Percentiles rank a stretch among this genome's conserved stretches.
These are phyloP conservation scores for Lenwebbia sp. DNA, from an alignment of 345 rosid genomes.

Conservation along the genomic window DNA sequence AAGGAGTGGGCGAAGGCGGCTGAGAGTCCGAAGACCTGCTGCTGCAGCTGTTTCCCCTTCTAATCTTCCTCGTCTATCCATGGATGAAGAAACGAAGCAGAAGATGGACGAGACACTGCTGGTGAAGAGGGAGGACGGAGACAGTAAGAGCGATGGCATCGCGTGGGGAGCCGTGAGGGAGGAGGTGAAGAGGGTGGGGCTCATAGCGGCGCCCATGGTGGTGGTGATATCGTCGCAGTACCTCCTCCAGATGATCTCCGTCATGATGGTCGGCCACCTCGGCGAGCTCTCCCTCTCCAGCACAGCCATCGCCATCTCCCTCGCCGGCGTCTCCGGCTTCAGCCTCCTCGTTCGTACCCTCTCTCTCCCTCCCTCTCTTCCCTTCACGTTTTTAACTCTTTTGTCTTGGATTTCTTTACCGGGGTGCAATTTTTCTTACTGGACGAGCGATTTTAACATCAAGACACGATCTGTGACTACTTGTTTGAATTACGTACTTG, in stretches of 20 bases:
- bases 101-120: not conserved
- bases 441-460: not conserved
- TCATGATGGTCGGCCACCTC: conserved; percentile 82
- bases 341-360: conserved; percentile 50
- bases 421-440: not conserved
- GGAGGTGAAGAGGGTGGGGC: conserved; percentile 40
- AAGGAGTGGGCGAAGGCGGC: not conserved
- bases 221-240: conserved; percentile 46
- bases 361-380: not conserved
- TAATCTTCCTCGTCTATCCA: not conserved
- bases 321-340: conserved; percentile 63
- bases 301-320: conserved; percentile 69
- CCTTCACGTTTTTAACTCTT: not conserved
- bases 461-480: not conserved
- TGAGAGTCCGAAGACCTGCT: not conserved
- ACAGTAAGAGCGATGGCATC: not conserved
- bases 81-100: not conserved
- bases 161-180: not conserved
- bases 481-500: not conserved
- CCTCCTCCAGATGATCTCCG: conserved; percentile 41
- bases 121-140: not conserved
- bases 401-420: not conserved
- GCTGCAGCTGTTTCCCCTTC: not conserved
- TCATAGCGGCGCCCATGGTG: conserved; percentile 63
- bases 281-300: conserved; percentile 65